Evolutionary conservation across 495 filamentous ascomycete species (phyloP), one percentile per base, ranked within the genome.

Genomic region (Penicillium soppii): DNA sequence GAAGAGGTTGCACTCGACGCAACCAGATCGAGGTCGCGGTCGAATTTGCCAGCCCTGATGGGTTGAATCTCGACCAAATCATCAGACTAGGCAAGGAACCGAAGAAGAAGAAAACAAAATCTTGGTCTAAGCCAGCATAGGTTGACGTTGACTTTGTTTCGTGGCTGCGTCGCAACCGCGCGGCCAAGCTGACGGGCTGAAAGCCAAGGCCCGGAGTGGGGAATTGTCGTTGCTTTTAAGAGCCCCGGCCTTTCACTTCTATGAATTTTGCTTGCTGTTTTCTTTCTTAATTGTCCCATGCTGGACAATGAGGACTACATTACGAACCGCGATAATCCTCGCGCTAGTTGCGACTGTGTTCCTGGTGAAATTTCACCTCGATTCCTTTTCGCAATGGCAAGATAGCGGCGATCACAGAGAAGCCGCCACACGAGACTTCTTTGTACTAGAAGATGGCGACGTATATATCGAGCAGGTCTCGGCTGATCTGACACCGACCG

Each of bases 381-480:
- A 52, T 20, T 60, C 56, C 1, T 43, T 65, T 21, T 42, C 51
- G 32, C 37, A 58, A 52, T 57, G 47, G 53, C 53, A 38, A n/a
- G 17, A 38, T 40, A 41, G 25, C 25, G 19, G 35, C 32, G 20
- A 48, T 20, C 23, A 26, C 5, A 16, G 12, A 23, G n/a, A n/a
- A n/a, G 27, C 25, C 7, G 5, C 29, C 22, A 5, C 27, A 39
- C 3, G 43, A 54, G 33, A 51, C 46, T 12, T 12, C 16, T 50
- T 41, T 22, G 39, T 53, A 8, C 21, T 56, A 16, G 37, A 53
- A 16, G 42, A 52, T 22, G 58, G 32, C 3, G 53, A 52, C 36
- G 50, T 55, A 6, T 56, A 57, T 52, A 65, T 65, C 50, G 61
- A 65, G 58, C 58, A 62, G 56, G 61, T 65, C 58, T 62, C 61